Percentiles rank a stretch among this genome's conserved stretches.
phyloP scores from a whole-genome alignment of 2,329 filamentous ascomycete genomes.

The Nothophaeocryptopus gaeumannii region DNA sequence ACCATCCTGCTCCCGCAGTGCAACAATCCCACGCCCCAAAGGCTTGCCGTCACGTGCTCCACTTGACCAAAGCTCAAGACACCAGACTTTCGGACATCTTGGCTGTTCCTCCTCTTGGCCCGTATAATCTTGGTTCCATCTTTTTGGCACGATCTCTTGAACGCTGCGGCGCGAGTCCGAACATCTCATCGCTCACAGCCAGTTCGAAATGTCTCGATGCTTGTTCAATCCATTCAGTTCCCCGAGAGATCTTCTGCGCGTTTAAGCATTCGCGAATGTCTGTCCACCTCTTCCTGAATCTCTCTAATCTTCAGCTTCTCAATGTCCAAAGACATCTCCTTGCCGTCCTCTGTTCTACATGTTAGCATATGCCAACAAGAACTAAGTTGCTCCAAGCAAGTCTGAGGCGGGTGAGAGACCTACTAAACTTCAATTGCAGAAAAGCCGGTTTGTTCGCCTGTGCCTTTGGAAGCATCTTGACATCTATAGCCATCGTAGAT shows the following conservation, averaged over 20 bases:
- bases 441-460: conserved; percentile 64
- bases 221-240: conserved; percentile 8
- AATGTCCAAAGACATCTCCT: conserved; percentile 51
- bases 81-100: too few relatives aligned
- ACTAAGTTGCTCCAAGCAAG: neutral
- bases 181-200: too few relatives aligned
- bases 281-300: conserved; percentile 81
- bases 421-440: conserved; percentile 83
- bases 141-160: too few relatives aligned
- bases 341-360: conserved; percentile 3
- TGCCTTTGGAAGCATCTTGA: conserved; percentile 67
- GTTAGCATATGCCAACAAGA: conserved; percentile 18
- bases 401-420: conserved; percentile 21
- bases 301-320: conserved; percentile 80
- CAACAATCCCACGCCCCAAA: too few relatives aligned
- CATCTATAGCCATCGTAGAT: conserved; percentile 70
- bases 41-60: too few relatives aligned
- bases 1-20: too few relatives aligned
- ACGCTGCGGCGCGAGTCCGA: too few relatives aligned
- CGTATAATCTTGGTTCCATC: too few relatives aligned
- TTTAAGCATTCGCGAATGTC: conserved; percentile 78
- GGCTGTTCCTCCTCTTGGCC: too few relatives aligned
- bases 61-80: too few relatives aligned
- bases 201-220: too few relatives aligned
- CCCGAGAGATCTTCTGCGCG: conserved; percentile 75